Evolutionary conservation across 140 eudicot genomes (phyloP).

Genomic region (Senecio squalidus): DNA sequence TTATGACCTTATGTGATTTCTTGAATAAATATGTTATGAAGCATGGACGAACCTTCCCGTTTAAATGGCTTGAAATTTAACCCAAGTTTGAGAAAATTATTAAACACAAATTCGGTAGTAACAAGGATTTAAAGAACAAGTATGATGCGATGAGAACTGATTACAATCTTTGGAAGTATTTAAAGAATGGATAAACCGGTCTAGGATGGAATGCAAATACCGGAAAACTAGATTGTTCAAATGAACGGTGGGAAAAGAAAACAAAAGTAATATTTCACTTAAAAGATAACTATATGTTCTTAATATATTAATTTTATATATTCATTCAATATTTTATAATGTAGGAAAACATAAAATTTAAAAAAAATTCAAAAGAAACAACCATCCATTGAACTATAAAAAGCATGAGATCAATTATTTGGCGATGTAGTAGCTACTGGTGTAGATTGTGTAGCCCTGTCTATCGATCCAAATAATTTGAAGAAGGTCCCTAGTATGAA

Average conservation of each 20-base stretch:
- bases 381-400: conserved; percentile 16
- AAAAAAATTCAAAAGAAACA: conserved; percentile 11
- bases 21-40: background rate
- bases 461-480: background rate
- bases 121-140: conserved; percentile 18
- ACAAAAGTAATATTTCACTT: conserved; percentile 4
- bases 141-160: conserved; percentile 15
- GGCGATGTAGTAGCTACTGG: conserved; percentile 3
- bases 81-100: conserved; percentile 7
- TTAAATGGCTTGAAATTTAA: conserved; percentile 8
- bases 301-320: background rate
- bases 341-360: conserved; percentile 4
- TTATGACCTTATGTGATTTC: conserved; percentile 12
- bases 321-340: background rate
- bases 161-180: conserved; percentile 17
- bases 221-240: conserved; percentile 13
- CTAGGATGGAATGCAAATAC: conserved; percentile 7
- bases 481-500: background rate
- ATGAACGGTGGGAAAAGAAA: conserved; percentile 25
- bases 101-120: conserved; percentile 2
- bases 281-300: too few species aligned
- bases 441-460: too few species aligned
- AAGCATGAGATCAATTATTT: conserved; percentile 24
- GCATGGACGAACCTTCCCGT: conserved; percentile 7
- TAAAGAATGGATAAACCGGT: conserved; percentile 4